phyloP scores from a whole-genome alignment of 2,329 filamentous ascomycete species.

The Botrytis medusae region DNA sequence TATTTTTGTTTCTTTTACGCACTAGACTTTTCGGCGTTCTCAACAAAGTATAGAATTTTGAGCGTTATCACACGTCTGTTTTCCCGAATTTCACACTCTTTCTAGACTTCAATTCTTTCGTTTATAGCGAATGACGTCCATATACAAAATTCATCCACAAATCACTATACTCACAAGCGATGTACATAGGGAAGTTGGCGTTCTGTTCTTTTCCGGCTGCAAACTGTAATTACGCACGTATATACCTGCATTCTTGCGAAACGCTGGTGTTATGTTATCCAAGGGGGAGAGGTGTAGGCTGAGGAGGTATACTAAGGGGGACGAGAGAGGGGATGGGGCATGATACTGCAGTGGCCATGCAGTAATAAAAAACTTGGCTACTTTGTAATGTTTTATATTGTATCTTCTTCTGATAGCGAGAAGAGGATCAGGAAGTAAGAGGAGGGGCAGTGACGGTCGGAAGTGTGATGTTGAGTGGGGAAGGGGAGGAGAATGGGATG shows the following conservation, averaged over 20 bases:
- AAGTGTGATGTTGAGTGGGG: not conserved
- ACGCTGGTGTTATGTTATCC: not conserved
- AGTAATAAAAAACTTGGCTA: not conserved
- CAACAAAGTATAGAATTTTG: conserved; percentile 9
- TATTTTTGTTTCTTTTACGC: conserved; percentile 7
- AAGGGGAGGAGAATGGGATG: not conserved
- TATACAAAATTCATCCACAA: not conserved
- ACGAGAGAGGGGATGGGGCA: not conserved
- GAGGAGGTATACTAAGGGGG: not conserved
- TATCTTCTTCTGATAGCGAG: conserved; percentile 3
- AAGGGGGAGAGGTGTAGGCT: not conserved
- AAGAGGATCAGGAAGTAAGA: not conserved
- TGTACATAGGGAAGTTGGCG: conserved; percentile 12
- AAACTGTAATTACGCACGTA: conserved; percentile 7
- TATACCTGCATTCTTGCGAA: conserved; percentile 2
- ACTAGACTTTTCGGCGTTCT: conserved; percentile 7
- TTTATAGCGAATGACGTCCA: conserved; percentile 7
- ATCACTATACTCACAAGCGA: conserved; percentile 8
- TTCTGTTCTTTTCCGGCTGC: conserved; percentile 2
- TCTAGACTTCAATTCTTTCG: conserved; percentile 15
- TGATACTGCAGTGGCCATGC: conserved; percentile 5
- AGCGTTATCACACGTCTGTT: not conserved
- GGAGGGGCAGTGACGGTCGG: not conserved
- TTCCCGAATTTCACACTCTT: conserved; percentile 5
- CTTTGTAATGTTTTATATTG: conserved; percentile 20